Base-by-base conservation (phyloP, 139 green algal species). In the Edaphochlamys debaryana region DNA sequence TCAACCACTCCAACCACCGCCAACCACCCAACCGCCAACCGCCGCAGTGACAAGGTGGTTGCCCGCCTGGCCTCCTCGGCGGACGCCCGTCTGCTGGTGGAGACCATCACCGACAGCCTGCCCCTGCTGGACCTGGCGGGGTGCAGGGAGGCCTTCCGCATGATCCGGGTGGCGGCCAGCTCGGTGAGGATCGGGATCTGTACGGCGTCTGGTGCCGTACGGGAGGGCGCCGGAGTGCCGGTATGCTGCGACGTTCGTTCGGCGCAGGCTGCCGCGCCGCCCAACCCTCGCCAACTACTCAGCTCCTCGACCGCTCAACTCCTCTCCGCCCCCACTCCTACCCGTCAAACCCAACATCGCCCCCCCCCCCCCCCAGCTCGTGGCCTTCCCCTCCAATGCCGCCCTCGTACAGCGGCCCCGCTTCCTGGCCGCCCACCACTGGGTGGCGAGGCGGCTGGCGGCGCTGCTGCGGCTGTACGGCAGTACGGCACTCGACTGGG, bases 101-200 rank as follows among this genome's bases (percentile, higher is more conserved):
- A 80, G 2, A 29, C 37, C 52, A 20, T 20, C 52, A 15, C 17
- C 52, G n/a, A 25, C 25, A 32, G 29, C 22, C 30, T 81, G 75
- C 75, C 75, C 30, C 75, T 81, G 40, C 71, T 81, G 75, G 75
- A 81, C 75, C 60, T 81, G n/a, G 36, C 13, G 30, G 60, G 37
- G 19, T 30, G 25, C 19, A 36, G 32, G 38, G 75, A 71, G 75
- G 75, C 75, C 11, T 48, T 81, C 30, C 58, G 75, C 30, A 81
- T 81, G 75, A 71, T 81, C 9, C 75, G 60, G 8, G 23, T 40
- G 0, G 74, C 74, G 11, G n/a, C 20, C 13, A 66, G n/a, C n/a
- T n/a, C n/a, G n/a, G n/a, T n/a, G n/a, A n/a, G n/a, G n/a, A n/a
- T n/a, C n/a, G n/a, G n/a, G n/a, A n/a, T n/a, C n/a, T n/a, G n/a